phyloP scores from a whole-genome alignment of 345 rosid genomes.

The Psidium guajava region DNA sequence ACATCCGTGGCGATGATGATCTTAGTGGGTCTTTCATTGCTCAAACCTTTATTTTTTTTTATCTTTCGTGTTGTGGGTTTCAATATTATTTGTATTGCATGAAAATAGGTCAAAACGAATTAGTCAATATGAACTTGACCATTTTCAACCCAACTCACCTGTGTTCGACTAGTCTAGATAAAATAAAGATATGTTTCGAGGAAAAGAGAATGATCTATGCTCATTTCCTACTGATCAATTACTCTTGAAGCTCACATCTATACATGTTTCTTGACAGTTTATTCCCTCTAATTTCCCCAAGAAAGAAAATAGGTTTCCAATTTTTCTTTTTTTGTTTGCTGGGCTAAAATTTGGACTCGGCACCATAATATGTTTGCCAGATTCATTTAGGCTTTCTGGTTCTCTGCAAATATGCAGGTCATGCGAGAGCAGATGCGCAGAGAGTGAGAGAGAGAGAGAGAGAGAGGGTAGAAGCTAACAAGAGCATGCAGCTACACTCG shows the following conservation, averaged over 20 bases:
- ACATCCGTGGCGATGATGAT: neutral
- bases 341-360: neutral
- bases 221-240: neutral
- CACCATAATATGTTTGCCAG: neutral
- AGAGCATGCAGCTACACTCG: neutral
- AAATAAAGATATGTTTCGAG: neutral
- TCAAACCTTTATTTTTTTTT: neutral
- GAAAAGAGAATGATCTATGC: neutral
- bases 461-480: neutral
- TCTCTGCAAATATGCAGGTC: neutral
- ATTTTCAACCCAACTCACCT: too few species aligned
- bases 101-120: too few species aligned
- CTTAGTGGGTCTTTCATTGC: neutral
- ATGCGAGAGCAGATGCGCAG: neutral
- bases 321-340: neutral
- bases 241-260: neutral
- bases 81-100: neutral
- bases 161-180: neutral
- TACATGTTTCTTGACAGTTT: neutral
- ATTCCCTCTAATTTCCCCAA: neutral
- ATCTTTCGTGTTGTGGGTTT: neutral
- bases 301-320: neutral
- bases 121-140: too few species aligned
- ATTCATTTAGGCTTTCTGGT: neutral
- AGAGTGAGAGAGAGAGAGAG: neutral